These are phyloP conservation scores for Penicillium bovifimosum DNA, from an alignment of 495 filamentous ascomycete genomes.

Conservation along the genomic window DNA sequence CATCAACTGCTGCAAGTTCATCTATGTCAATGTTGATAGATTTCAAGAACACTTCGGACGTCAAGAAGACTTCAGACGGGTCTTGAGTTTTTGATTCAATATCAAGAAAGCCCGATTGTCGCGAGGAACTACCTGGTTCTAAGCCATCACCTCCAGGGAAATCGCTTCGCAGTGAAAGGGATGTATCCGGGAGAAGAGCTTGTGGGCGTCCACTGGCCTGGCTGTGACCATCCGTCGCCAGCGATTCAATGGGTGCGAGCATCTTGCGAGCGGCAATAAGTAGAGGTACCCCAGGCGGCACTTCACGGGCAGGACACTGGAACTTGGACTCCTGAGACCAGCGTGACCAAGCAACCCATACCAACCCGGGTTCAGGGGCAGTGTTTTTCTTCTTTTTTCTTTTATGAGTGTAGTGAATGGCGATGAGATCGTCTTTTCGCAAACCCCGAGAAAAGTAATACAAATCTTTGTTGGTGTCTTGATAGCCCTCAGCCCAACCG, in stretches of 20 bases:
- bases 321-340: conserved; percentile 21
- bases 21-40: conserved; percentile 17
- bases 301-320: background rate
- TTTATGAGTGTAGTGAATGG: conserved; percentile 26
- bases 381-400: too few species aligned
- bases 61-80: conserved; percentile 7
- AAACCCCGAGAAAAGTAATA: conserved; percentile 26
- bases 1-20: conserved; percentile 13
- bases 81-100: background rate
- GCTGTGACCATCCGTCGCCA: background rate
- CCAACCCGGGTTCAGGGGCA: background rate
- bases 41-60: conserved; percentile 9
- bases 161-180: background rate
- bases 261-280: conserved; percentile 19
- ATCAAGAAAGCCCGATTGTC: background rate
- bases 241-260: background rate
- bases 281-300: conserved; percentile 14
- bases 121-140: background rate
- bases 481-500: conserved; percentile 33
- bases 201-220: background rate
- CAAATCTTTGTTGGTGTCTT: conserved; percentile 27
- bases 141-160: background rate
- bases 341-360: conserved; percentile 28
- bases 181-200: background rate
- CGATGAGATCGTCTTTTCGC: conserved; percentile 16